Conservation (phyloP, 495 filamentous ascomycete genomes). For the Neurospora sp. region DNA sequence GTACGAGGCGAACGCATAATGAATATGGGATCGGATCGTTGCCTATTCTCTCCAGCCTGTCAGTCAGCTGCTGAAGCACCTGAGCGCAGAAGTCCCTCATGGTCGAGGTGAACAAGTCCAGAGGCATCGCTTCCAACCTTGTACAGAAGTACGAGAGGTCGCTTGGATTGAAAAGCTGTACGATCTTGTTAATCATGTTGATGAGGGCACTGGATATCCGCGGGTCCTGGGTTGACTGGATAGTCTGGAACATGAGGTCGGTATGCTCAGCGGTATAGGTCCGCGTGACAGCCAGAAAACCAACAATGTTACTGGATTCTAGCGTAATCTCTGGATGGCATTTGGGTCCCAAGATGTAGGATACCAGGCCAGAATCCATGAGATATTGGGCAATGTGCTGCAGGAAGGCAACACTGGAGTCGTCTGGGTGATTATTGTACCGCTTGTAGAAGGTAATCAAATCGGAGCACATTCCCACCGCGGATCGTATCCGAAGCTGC, state of each 20-base stretch:
- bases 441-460: conserved; percentile 52
- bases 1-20: conserved; percentile 56
- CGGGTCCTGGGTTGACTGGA: conserved; percentile 74
- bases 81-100: conserved; percentile 43
- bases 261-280: conserved; percentile 63
- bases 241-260: conserved; percentile 75
- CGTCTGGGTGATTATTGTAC: conserved; percentile 29
- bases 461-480: conserved; percentile 58
- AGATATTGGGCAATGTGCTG: conserved; percentile 58
- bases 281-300: conserved; percentile 74
- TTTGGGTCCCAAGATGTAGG: conserved; percentile 82
- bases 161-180: conserved; percentile 45
- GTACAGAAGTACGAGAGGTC: conserved; percentile 59
- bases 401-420: conserved; percentile 40
- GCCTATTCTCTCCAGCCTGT: conserved; percentile 10
- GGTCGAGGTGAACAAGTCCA: conserved; percentile 44
- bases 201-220: conserved; percentile 72
- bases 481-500: conserved; percentile 72
- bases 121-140: conserved; percentile 60
- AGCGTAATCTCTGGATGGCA: conserved; percentile 85
- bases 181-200: conserved; percentile 59
- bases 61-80: conserved; percentile 23
- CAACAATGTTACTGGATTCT: conserved; percentile 72
- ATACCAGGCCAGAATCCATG: conserved; percentile 53
- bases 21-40: conserved; percentile 33